phyloP scores from a whole-genome alignment of 108 stramenopile genomes.

The Conticribra guillardii region DNA sequence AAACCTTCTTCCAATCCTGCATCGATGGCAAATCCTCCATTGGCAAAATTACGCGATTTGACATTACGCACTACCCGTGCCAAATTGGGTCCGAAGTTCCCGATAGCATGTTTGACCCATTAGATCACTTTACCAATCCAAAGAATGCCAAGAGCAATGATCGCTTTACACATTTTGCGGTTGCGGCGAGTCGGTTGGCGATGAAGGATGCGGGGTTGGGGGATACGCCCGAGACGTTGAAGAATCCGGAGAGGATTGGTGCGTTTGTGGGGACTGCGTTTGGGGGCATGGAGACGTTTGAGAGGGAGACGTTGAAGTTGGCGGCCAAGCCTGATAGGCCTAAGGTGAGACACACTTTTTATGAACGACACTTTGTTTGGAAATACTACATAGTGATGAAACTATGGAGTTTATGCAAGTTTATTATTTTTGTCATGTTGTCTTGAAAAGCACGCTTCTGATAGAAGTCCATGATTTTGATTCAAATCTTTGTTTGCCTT shows the following conservation, averaged over 20 bases:
- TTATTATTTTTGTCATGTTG: neutral
- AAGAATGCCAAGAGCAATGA: constrained; percentile 93
- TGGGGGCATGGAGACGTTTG: constrained; percentile 95
- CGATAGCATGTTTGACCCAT: constrained; percentile 86
- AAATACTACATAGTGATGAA: too few species aligned
- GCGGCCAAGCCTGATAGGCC: constrained; percentile 79
- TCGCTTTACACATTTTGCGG: constrained; percentile 95
- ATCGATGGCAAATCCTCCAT: constrained; percentile 81
- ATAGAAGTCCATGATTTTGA: too few species aligned
- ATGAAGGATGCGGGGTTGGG: constrained; percentile 86
- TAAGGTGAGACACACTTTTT: constrained; percentile 64
- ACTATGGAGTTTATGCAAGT: too few species aligned
- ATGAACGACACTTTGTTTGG: too few species aligned
- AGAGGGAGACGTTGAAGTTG: constrained; percentile 89
- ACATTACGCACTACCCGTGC: constrained; percentile 84
- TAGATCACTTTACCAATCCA: constrained; percentile 82
- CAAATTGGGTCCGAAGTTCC: constrained; percentile 89
- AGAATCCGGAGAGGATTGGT: constrained; percentile 79
- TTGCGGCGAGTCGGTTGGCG: constrained; percentile 89
- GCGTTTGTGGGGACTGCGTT: constrained; percentile 97
- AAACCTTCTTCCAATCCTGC: constrained; percentile 80
- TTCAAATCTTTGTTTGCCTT: too few species aligned
- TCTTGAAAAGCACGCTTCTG: too few species aligned
- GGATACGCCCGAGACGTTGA: constrained; percentile 79
- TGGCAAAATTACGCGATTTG: constrained; percentile 76